Base-by-base conservation (phyloP, 2,329 filamentous ascomycete genomes). In the Monosporascus sp. region DNA sequence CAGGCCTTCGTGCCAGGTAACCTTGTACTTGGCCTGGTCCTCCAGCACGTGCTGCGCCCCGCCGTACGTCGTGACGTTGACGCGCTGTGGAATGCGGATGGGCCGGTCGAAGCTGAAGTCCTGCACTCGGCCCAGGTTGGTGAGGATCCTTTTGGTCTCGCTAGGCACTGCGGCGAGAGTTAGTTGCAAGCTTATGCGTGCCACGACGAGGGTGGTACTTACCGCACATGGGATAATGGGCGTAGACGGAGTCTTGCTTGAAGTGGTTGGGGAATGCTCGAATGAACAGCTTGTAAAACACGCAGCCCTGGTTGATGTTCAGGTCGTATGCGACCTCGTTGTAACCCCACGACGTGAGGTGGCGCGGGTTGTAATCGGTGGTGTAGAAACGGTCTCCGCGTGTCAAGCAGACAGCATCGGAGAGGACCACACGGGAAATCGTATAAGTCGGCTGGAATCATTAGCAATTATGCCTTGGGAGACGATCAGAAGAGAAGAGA, bases 321-420 rank as follows among this genome's bases (percentile, higher is more conserved):
- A 85, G 72, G 60, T 95, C 88, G 52, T 86, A 89, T 20, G 88
- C 78, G 3, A 82, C 87, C 65, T 90, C 87, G 51, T 83, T 82
- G 73, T 82, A 93, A 20, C 90, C 90, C 89, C 89, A 96, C 71
- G 90, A 91, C 1, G 90, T 95, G 47, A 95, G 71, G 60, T 85
- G 83, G 8, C 83, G 80, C 0, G 89, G 82, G 60, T 86, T 83
- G 67, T 88, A 92, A 68, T 93, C 89, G n/a, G 71, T 77, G 0
- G 88, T 92, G 73, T 91, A 91, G 72, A 89, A 87, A 20, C 89
- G 76, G 64, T 94, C 89, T 36, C 88, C 87, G 24, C 89, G 81
- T 7, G 91, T 88, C 5, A 93, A 78, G n/a, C 85, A 81, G 0
- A 92, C 87, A 1, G 89, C 88, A 60, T 93, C 89, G 0, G 87